Base-by-base conservation (phyloP, 768 basidiomycete genomes). In the Amanita exitialis region DNA sequence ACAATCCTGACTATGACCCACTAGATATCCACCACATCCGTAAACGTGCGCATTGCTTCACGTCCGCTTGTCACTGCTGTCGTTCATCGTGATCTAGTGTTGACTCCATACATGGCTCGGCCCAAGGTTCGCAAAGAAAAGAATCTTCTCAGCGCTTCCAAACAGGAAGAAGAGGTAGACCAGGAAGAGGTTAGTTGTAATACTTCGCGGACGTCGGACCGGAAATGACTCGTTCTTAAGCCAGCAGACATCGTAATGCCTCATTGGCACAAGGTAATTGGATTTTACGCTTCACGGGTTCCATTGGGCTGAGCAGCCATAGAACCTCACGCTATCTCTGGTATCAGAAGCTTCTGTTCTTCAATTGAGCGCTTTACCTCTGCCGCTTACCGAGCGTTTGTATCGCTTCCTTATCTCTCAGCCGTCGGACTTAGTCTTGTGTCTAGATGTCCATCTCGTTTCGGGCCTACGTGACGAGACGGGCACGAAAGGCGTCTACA, bases 321-420 rank as follows among this genome's bases (percentile, higher is more conserved):
- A 91, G 82, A 97, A 98, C 64, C 61, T 99, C 16, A 96, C 93
- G 0, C 65, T 99, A 32, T 86, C 86, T 5, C 70, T 99, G 37
- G 70, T 98, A 36, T 87, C 89, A 16, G 86, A 93, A 56, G 70
- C 70, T n/a, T 58, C 70, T 1, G 60, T 68, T 1, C 52, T 96
- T 38, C 74, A 78, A 7, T 75, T 76, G 54, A 58, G 62, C 6
- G 69, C 75, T 50, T 60, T 90, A 15, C 78, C 87, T 0, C 75
- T 79, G 4, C 78, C 81, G 4, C 56, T 87, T 3, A 58, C 65
- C 15, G 77, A 84, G 62, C 77, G 88, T 90, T 54, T 57, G 84
- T 76, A 3, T 50, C 44, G 18, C 7, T 32, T 44, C 42, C 23
- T n/a, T 44, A 18, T n/a, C 37, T 4, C 32, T 39, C 21, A 41